phyloP scores from a whole-genome alignment of 768 basidiomycete genomes.

The Xerocomus spinulosus region DNA sequence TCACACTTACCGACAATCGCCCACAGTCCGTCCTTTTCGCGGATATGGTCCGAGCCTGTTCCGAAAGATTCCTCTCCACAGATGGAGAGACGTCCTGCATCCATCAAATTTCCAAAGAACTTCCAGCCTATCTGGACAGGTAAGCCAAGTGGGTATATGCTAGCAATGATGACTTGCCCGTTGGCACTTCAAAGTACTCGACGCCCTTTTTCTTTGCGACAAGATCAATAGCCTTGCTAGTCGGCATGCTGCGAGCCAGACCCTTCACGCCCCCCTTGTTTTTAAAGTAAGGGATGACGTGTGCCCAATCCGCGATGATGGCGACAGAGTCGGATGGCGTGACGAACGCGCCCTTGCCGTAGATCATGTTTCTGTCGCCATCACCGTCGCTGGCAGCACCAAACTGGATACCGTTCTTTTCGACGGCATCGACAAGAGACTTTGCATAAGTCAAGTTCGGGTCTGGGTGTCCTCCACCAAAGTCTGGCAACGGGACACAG shows the following conservation, averaged over 20 bases:
- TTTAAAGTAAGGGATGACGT: slow-evolving; percentile 82
- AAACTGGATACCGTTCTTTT: slow-evolving; percentile 79
- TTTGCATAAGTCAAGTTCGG: slow-evolving; percentile 98
- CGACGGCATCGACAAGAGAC: slow-evolving; percentile 87
- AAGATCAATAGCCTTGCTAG: slow-evolving; percentile 92
- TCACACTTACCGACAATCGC: slow-evolving; percentile 77
- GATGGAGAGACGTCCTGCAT: slow-evolving; percentile 94
- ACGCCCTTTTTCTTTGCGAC: slow-evolving; percentile 92
- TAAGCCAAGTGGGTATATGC: background rate
- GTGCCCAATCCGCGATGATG: slow-evolving; percentile 97
- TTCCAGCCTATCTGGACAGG: slow-evolving; percentile 76
- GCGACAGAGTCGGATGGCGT: slow-evolving; percentile 98
- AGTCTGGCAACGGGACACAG: slow-evolving; percentile 87
- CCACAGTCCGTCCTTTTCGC: slow-evolving; percentile 99
- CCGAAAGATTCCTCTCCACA: slow-evolving; percentile 99
- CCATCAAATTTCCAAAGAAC: slow-evolving; percentile 99
- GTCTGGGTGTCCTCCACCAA: slow-evolving; percentile 97
- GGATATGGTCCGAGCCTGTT: slow-evolving; percentile 99
- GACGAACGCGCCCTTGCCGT: slow-evolving; percentile 96
- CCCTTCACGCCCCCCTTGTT: slow-evolving; percentile 87
- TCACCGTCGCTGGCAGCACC: slow-evolving; percentile 98
- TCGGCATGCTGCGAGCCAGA: slow-evolving; percentile 95
- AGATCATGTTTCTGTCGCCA: slow-evolving; percentile 99
- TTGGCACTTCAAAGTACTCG: slow-evolving; percentile 94
- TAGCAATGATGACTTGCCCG: slow-evolving; percentile 48